These are phyloP conservation scores for Stachybotrys chartarum DNA, from an alignment of 2,329 filamentous ascomycete genomes.

Conservation along the genomic window DNA sequence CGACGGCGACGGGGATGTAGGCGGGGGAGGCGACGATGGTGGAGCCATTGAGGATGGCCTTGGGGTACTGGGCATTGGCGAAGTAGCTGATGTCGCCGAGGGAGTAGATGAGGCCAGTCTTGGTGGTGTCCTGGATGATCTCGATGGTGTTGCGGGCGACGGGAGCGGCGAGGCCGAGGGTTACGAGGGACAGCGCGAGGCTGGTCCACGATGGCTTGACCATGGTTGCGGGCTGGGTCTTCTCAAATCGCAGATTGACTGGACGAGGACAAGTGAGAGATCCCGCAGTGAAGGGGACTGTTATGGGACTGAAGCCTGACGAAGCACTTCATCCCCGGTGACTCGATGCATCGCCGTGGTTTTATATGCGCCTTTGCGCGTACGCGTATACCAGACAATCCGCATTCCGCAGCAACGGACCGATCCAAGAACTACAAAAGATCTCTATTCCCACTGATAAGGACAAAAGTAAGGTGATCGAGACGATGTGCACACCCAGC, in stretches of 20 bases:
- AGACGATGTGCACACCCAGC: too few species aligned
- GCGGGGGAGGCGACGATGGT: not conserved
- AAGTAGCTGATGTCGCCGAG: not conserved
- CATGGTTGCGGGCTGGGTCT: not conserved
- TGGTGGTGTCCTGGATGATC: not conserved
- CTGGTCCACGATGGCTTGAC: not conserved
- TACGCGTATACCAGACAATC: too few species aligned
- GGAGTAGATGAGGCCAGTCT: not conserved
- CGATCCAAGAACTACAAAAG: too few species aligned
- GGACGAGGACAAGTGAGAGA: not conserved
- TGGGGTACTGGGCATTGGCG: not conserved
- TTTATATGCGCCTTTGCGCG: too few species aligned
- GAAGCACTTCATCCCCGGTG: not conserved
- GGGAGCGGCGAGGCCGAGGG: not conserved
- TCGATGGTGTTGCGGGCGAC: not conserved
- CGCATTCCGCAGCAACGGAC: too few species aligned
- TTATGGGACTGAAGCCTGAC: not conserved
- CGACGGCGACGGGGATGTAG: not conserved
- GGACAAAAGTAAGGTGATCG: too few species aligned
- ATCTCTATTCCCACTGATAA: too few species aligned
- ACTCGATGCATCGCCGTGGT: too few species aligned
- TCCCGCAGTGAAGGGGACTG: not conserved
- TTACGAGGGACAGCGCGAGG: not conserved
- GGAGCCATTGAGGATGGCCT: not conserved
- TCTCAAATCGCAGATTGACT: not conserved